These are phyloP conservation scores for Penicillium angulare DNA, from an alignment of 495 filamentous ascomycete species.

Conservation along the genomic window DNA sequence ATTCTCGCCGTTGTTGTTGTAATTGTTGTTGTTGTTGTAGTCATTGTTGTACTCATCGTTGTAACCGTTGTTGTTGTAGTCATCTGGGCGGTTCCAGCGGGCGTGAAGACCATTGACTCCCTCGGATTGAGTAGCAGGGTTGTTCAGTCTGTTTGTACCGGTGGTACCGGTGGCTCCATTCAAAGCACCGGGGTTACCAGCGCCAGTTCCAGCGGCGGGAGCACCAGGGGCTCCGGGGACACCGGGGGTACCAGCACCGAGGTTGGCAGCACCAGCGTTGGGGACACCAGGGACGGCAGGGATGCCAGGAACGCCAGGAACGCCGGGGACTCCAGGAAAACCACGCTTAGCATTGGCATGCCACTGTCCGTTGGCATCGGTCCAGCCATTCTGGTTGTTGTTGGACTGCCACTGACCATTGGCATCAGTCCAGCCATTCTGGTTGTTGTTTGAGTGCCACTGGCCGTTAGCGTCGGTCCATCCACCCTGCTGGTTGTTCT, in stretches of 20 bases:
- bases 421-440: slow-evolving; percentile 17
- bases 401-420: slow-evolving; percentile 17
- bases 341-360: slow-evolving; percentile 19
- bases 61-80: neutral
- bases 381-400: slow-evolving; percentile 19
- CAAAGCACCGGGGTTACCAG: neutral
- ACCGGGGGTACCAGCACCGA: neutral
- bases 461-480: slow-evolving; percentile 21
- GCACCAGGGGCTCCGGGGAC: neutral
- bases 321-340: neutral
- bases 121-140: neutral
- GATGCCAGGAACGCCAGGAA: neutral
- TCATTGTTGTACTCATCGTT: neutral
- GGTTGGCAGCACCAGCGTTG: neutral
- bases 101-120: neutral
- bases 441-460: slow-evolving; percentile 18
- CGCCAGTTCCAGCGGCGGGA: slow-evolving; percentile 2
- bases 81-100: neutral
- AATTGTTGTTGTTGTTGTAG: neutral
- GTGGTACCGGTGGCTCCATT: neutral
- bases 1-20: neutral
- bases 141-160: neutral
- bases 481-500: slow-evolving; percentile 11
- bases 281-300: too few species aligned
- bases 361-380: slow-evolving; percentile 17